Base-by-base conservation (phyloP, 805 yeast species). In the Lachancea waltii region DNA sequence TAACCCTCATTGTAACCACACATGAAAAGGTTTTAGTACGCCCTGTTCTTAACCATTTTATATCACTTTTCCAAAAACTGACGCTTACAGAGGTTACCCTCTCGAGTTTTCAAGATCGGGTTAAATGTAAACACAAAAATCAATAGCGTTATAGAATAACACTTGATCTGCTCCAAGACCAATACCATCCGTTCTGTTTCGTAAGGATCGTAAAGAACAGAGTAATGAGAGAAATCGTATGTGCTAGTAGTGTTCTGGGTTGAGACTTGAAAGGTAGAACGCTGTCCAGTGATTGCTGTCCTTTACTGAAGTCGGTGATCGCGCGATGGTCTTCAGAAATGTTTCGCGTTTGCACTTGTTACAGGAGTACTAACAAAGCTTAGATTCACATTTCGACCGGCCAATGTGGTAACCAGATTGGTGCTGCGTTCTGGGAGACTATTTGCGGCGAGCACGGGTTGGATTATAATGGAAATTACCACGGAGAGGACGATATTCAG, bases 321-420 rank as follows among this genome's bases (percentile, higher is more conserved):
- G 7, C 26, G 26, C 26, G 26, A 23, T 7, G 7, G 7, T 7
- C 26, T n/a, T n/a, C n/a, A n/a, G n/a, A n/a, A n/a, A n/a, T n/a
- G n/a, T n/a, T n/a, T n/a, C n/a, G n/a, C n/a, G n/a, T n/a, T n/a
- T n/a, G n/a, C n/a, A n/a, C n/a, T n/a, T n/a, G n/a, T n/a, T n/a
- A n/a, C n/a, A n/a, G n/a, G n/a, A n/a, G n/a, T n/a, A n/a, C n/a
- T n/a, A n/a, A n/a, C n/a, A n/a, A n/a, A n/a, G n/a, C n/a, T 3
- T 19, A 38, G 41, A 85, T 89, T 65, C 97, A 89, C 68, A 76
- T 89, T 65, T 89, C 97, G 43, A 82, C 95, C 42, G 97, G 97
- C 67, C 97, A 89, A 72, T 87, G 97, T 78, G 96, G 97, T 79
- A 89, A 89, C 77, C 97, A 89, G 70, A 86, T 89, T 53, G 95